phyloP scores from a whole-genome alignment of 2,329 filamentous ascomycete genomes.

The Metarhizium album region DNA sequence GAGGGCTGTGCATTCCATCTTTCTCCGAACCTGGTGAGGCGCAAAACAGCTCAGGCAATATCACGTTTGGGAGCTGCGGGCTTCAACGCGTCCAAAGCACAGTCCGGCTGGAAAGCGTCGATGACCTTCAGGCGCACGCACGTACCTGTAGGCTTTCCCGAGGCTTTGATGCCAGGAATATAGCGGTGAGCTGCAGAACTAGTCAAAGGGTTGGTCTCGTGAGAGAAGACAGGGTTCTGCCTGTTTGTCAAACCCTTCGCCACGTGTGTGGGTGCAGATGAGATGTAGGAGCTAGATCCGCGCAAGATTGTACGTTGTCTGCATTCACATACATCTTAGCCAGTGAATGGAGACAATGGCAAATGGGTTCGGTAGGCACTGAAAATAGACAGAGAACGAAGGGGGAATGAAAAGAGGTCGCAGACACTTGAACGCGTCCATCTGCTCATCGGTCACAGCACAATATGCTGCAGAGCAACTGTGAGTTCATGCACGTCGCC shows the following conservation, averaged over 20 bases:
- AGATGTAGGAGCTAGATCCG: not conserved
- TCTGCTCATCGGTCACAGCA: not conserved
- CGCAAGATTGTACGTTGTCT: not conserved
- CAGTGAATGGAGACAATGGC: not conserved
- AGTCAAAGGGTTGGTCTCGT: not conserved
- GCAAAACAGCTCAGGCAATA: not conserved
- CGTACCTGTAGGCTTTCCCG: not conserved
- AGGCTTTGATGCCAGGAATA: not conserved
- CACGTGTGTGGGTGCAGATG: slow-evolving; percentile 2
- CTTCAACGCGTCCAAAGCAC: not conserved
- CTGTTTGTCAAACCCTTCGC: slow-evolving; percentile 1
- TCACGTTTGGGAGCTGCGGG: no score
- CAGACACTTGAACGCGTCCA: not conserved
- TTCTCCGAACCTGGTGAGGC: no score
- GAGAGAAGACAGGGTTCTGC: not conserved
- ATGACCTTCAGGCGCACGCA: not conserved
- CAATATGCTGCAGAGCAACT: not conserved
- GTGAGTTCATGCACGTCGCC: slow-evolving; percentile 4
- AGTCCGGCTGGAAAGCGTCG: not conserved
- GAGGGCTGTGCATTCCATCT: no score
- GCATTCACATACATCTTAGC: not conserved
- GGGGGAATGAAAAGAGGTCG: not conserved
- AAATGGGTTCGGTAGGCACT: not conserved
- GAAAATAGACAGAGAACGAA: not conserved
- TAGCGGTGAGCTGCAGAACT: not conserved